phyloP scores from a whole-genome alignment of 1,284 basidiomycete genomes.

The Microbotryum violaceum region DNA sequence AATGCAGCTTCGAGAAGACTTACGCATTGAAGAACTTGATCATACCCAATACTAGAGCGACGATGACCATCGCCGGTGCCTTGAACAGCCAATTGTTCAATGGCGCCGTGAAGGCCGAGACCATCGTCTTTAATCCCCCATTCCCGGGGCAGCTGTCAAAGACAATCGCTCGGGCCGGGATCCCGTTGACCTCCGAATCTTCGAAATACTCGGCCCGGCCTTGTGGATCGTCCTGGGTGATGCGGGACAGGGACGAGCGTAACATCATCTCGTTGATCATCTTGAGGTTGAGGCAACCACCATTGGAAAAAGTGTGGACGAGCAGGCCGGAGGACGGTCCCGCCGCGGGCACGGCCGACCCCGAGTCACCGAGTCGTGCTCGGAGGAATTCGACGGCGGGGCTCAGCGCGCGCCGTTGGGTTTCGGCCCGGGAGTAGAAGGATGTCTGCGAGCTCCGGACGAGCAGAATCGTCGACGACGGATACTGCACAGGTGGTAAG shows the following conservation, averaged over 20 bases:
- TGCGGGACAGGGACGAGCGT: too few species aligned
- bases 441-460: conserved; percentile 15
- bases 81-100: conserved; percentile 5
- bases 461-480: conserved; percentile 14
- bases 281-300: conserved; percentile 20
- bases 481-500: conserved; percentile 11
- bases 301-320: conserved; percentile 27
- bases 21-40: conserved; percentile 9
- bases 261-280: conserved; percentile 19
- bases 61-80: conserved; percentile 7
- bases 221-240: too few species aligned
- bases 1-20: not conserved
- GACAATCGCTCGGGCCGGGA: conserved; percentile 18
- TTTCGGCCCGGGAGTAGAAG: conserved; percentile 9
- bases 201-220: too few species aligned
- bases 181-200: not conserved
- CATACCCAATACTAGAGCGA: conserved; percentile 8
- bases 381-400: conserved; percentile 19
- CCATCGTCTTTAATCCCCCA: conserved; percentile 1
- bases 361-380: not conserved
- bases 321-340: conserved; percentile 7
- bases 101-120: conserved; percentile 24
- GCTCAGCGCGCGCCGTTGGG: not conserved
- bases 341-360: not conserved
- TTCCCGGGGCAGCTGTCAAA: conserved; percentile 29